Evolutionary conservation across 164 flowering plant species (phyloP).

Genomic region (Buxus sempervirens): DNA sequence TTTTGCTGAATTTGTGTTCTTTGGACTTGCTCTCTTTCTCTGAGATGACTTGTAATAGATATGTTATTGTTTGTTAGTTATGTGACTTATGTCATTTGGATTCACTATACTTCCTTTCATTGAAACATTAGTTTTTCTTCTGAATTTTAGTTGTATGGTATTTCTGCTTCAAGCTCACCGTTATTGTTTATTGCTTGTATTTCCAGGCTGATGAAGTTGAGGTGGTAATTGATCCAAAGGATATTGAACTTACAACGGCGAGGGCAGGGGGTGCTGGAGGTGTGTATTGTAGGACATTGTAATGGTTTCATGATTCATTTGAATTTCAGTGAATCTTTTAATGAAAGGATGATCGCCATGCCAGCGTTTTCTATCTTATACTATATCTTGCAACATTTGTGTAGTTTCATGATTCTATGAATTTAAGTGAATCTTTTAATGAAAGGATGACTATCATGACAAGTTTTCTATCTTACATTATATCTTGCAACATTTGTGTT

Average conservation of each 20-base stretch:
- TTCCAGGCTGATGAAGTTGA: conserved; percentile 92
- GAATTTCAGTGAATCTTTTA: not conserved
- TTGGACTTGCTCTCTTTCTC: no score
- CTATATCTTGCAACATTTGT: not conserved
- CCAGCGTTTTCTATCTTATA: not conserved
- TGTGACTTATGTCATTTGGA: no score
- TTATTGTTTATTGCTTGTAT: not conserved
- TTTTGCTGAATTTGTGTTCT: no score
- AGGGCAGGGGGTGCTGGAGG: conserved; percentile 99
- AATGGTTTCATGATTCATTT: not conserved
- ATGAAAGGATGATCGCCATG: not conserved
- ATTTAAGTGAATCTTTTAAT: not conserved
- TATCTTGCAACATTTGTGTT: not conserved
- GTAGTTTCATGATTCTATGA: not conserved
- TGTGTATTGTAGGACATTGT: conserved; percentile 22
- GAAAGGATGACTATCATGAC: not conserved
- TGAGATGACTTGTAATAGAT: no score
- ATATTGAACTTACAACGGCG: conserved; percentile 92
- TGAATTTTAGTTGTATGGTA: not conserved
- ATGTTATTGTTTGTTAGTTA: no score
- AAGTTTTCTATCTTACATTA: not conserved
- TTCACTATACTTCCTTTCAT: no score
- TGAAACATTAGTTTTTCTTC: no score
- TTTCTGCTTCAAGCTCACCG: not conserved
- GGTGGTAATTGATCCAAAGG: conserved; percentile 92